A percentile compares a stretch with the other conserved stretches of the same genome.
These are phyloP conservation scores for Zelonia costaricensis DNA, from an alignment of 208 protist genomes.

Conservation along the genomic window DNA sequence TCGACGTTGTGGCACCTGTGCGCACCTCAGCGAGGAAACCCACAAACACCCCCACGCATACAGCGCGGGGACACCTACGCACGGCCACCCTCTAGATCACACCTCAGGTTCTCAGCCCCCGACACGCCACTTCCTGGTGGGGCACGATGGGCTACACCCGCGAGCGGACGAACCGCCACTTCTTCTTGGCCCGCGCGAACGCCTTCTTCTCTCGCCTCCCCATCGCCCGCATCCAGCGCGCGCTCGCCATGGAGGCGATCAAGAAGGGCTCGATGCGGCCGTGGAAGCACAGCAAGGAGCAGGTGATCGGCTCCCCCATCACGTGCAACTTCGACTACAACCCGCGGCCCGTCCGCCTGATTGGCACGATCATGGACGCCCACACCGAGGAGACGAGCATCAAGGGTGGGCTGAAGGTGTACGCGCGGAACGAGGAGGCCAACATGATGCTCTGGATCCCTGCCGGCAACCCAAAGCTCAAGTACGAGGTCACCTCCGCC, in stretches of 20 bases:
- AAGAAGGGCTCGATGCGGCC: slow-evolving; percentile 84
- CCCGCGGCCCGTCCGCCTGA: slow-evolving; percentile 85
- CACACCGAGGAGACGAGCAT: slow-evolving; percentile 89
- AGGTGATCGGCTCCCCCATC: slow-evolving; percentile 84
- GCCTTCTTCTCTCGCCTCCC: slow-evolving; percentile 90
- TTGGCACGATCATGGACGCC: slow-evolving; percentile 91
- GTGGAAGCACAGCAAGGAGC: slow-evolving; percentile 92
- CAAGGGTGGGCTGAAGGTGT: slow-evolving; percentile 91
- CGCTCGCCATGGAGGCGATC: slow-evolving; percentile 85
- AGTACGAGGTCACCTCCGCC: slow-evolving; percentile 81
- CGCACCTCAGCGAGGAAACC: too few species aligned
- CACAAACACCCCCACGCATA: too few species aligned
- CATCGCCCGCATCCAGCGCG: slow-evolving; percentile 82
- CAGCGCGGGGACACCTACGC: too few species aligned
- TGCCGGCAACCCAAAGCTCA: slow-evolving; percentile 87
- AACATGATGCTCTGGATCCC: slow-evolving; percentile 93
- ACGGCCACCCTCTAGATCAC: too few species aligned
- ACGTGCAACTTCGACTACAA: slow-evolving; percentile 93
- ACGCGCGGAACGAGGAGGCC: slow-evolving; percentile 87
- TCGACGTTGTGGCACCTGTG: too few species aligned
- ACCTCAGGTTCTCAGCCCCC: too few species aligned
- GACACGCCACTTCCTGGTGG: background rate
- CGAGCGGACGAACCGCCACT: slow-evolving; percentile 87
- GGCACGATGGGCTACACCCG: slow-evolving; percentile 75
- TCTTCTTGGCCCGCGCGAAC: slow-evolving; percentile 86